These are phyloP conservation scores for Corylus heterophylla DNA, from an alignment of 306 rosid species.

Conservation along the genomic window DNA sequence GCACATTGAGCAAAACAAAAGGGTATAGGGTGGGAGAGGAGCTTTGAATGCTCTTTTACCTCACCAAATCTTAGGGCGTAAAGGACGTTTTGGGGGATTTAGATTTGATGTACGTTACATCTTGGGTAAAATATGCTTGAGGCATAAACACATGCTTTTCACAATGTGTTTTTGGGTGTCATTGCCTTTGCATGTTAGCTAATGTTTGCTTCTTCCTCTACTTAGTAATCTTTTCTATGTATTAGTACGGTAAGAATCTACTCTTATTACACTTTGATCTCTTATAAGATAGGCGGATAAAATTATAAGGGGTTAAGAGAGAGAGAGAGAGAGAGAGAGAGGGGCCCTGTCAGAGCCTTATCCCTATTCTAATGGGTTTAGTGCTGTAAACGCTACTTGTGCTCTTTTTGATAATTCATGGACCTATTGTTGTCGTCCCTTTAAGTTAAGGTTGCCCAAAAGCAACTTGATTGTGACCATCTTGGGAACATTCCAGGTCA, in stretches of 20 bases:
- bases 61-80: background rate
- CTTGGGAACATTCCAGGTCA: background rate
- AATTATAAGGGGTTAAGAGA: too few species aligned
- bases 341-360: too few species aligned
- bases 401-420: background rate
- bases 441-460: background rate
- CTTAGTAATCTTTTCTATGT: too few species aligned
- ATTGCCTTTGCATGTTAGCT: conserved; percentile 26
- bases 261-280: too few species aligned
- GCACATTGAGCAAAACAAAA: conserved; percentile 38
- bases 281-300: too few species aligned
- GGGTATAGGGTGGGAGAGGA: conserved; percentile 25
- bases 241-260: too few species aligned
- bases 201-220: background rate
- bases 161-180: background rate
- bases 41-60: conserved; percentile 41
- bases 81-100: background rate
- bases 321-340: too few species aligned
- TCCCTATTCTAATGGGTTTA: too few species aligned
- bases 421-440: background rate
- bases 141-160: background rate
- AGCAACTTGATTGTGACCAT: conserved; percentile 1
- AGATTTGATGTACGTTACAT: background rate
- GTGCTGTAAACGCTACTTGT: background rate
- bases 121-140: background rate